These are phyloP conservation scores for Sporisorium exsertum DNA, from an alignment of 1,284 basidiomycete genomes.

Conservation along the genomic window DNA sequence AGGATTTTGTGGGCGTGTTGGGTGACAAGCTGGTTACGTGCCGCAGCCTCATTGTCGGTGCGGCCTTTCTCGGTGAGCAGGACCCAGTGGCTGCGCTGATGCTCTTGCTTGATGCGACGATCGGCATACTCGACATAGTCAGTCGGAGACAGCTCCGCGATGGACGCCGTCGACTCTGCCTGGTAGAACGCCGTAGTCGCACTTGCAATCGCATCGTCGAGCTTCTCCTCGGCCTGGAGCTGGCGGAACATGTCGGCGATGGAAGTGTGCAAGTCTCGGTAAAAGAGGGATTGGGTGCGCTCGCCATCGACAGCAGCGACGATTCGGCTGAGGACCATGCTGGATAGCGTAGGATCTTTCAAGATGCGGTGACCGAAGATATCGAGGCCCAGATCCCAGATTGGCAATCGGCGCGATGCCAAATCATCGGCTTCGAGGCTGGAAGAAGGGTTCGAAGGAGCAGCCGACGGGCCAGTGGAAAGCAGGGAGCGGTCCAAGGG, in stretches of 20 bases:
- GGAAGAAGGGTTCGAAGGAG: background rate
- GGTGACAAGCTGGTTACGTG: slow-evolving; percentile 41
- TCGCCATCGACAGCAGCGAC: slow-evolving; percentile 41
- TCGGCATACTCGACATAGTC: slow-evolving; percentile 51
- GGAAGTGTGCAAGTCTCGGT: slow-evolving; percentile 39
- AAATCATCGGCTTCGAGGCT: background rate
- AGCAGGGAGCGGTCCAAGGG: slow-evolving; percentile 37
- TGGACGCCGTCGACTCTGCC: slow-evolving; percentile 28
- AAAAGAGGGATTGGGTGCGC: slow-evolving; percentile 23
- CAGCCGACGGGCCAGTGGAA: background rate
- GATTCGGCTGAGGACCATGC: slow-evolving; percentile 33
- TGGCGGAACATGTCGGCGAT: slow-evolving; percentile 53
- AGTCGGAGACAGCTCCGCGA: slow-evolving; percentile 19
- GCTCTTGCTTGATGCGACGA: slow-evolving; percentile 46
- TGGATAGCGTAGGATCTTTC: slow-evolving; percentile 33
- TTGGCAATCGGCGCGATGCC: slow-evolving; percentile 14
- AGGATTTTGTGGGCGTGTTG: slow-evolving; percentile 47
- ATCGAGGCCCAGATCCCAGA: slow-evolving; percentile 55
- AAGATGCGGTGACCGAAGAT: slow-evolving; percentile 53
- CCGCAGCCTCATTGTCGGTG: slow-evolving; percentile 30
- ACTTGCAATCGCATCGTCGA: slow-evolving; percentile 40
- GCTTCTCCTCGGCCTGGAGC: slow-evolving; percentile 38
- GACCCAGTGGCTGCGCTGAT: slow-evolving; percentile 47
- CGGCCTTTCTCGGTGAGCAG: slow-evolving; percentile 31
- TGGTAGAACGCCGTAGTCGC: slow-evolving; percentile 50